Evolutionary conservation across 2,329 filamentous ascomycete genomes (phyloP), one percentile per base, ranked within the genome.

Genomic region (Aquanectria penicillioides): DNA sequence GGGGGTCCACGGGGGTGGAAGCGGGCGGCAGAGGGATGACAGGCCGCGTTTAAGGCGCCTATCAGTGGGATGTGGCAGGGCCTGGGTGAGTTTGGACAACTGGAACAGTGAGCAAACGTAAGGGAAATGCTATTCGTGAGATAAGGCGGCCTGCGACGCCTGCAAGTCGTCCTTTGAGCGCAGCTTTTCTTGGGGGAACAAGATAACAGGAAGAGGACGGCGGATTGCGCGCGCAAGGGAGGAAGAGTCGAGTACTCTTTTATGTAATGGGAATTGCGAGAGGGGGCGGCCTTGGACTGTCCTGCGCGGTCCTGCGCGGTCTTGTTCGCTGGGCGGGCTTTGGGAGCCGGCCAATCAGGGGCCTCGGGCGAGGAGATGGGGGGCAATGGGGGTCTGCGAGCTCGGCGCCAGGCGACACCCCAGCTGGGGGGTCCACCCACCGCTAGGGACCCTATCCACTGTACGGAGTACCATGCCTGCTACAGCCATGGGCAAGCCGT

Each of bases 201-300:
- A 70, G 67, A 73, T 74, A 73, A 69, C 69, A 68, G 62, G 65
- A 62, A 67, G 52, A 57, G 49, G 54, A 61, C 53, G 49, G 54
- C 53, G 51, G 53, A 64, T 43, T 54, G 61, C 49, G 55, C 56
- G 59, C 61, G 61, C 63, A 61, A 64, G 64, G 66, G 61, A 69
- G 65, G 68, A 65, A 72, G 72, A 64, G 70, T 64, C 69, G 61
- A 60, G 62, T 67, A 68, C 71, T 72, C 65, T 75, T 76, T 76
- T 76, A 76, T 75, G 74, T 76, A 76, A 75, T 75, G 71, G 72
- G 68, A 75, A 74, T 72, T 73, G 69, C 56, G 56, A 69, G 67
- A 69, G 68, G 67, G 67, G 65, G 67, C 67, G 55, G 63, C 63
- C 49, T 64, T 67, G 52, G 59, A 54, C 57, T 43, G 52, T 61